These are phyloP conservation scores for Ganoderma multipileum DNA, from an alignment of 1,284 basidiomycete species.

Conservation along the genomic window DNA sequence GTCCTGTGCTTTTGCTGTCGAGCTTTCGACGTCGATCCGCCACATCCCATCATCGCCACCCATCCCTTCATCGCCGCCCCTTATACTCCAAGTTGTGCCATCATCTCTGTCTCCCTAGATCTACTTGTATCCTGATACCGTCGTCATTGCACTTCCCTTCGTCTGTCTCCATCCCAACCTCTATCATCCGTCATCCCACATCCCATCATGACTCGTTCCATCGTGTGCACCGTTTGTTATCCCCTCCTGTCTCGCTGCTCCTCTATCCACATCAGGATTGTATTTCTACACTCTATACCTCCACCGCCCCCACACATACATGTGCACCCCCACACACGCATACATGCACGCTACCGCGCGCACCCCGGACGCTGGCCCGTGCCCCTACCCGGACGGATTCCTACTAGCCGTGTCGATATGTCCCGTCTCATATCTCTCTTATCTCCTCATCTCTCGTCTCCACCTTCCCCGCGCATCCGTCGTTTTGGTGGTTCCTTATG, in stretches of 20 bases:
- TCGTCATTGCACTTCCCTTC: no score
- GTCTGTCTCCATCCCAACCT: no score
- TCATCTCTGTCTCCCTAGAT: no score
- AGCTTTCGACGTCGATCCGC: background rate
- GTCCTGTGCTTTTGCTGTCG: background rate
- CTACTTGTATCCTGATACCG: no score
- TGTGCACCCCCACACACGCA: background rate
- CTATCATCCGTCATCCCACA: no score
- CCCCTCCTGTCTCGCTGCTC: background rate
- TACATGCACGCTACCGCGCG: background rate
- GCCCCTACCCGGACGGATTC: background rate
- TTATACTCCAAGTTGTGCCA: no score
- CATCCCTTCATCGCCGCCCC: no score
- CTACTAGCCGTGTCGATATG: background rate
- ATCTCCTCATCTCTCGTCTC: background rate
- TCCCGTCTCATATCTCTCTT: no score
- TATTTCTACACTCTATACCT: background rate
- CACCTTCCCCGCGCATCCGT: background rate
- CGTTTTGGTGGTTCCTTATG: background rate
- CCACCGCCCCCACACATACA: background rate
- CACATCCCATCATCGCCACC: background rate
- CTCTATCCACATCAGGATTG: background rate
- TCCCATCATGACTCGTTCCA: no score
- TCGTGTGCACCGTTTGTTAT: no score
- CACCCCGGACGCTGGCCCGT: background rate